Evolutionary conservation across 1,139 yeast species (phyloP).

Genomic region (Suzukiozyma palmioleophila): DNA sequence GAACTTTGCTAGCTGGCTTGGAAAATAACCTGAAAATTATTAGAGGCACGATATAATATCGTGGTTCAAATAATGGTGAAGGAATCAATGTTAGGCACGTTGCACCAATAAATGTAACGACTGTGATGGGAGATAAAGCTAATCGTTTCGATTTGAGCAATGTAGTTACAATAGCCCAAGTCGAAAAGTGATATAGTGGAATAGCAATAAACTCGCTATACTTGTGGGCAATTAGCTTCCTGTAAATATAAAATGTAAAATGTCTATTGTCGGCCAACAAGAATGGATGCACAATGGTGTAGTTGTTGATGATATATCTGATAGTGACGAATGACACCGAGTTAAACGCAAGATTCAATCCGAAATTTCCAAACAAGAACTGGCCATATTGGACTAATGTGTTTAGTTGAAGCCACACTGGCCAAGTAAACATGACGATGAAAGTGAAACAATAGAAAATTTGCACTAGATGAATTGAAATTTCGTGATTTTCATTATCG

Average conservation of each 20-base stretch:
- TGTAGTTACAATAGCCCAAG: slow-evolving; percentile 39
- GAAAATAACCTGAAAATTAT: slow-evolving; percentile 65
- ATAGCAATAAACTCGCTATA: slow-evolving; percentile 43
- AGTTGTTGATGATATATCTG: slow-evolving; percentile 46
- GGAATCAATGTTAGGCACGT: slow-evolving; percentile 66
- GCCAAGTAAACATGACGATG: slow-evolving; percentile 59
- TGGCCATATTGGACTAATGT: slow-evolving; percentile 34
- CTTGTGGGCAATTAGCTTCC: slow-evolving; percentile 47
- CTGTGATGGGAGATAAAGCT: slow-evolving; percentile 28
- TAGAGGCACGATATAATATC: slow-evolving; percentile 84
- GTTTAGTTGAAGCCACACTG: slow-evolving; percentile 53
- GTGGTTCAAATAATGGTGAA: slow-evolving; percentile 88
- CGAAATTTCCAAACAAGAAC: slow-evolving; percentile 19
- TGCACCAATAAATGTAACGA: slow-evolving; percentile 48
- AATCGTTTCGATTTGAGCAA: slow-evolving; percentile 13
- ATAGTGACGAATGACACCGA: slow-evolving; percentile 28
- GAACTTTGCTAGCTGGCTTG: slow-evolving; percentile 33
- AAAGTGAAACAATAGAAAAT: slow-evolving; percentile 72
- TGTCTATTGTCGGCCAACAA: slow-evolving; percentile 92
- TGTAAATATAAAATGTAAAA: slow-evolving; percentile 81
- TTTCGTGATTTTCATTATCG: slow-evolving; percentile 79
- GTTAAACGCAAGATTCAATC: slow-evolving; percentile 17
- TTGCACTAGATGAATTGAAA: slow-evolving; percentile 73
- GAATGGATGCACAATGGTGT: slow-evolving; percentile 83
- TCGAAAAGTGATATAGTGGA: slow-evolving; percentile 70